phyloP scores from a whole-genome alignment of 805 yeast genomes.

The Lachancea fermentati region DNA sequence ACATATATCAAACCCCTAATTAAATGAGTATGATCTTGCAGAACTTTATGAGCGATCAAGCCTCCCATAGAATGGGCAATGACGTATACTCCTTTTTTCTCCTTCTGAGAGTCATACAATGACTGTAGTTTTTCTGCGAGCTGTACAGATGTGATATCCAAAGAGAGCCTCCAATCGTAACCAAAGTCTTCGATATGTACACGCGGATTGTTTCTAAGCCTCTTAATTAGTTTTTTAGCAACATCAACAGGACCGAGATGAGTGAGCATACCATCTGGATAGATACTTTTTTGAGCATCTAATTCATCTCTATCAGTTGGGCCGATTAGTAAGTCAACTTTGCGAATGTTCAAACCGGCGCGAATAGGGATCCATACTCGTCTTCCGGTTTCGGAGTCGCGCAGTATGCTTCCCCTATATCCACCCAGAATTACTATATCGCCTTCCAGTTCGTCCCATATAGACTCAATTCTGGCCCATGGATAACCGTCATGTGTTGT shows the following conservation, averaged over 20 bases:
- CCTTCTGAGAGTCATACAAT: constrained; percentile 35
- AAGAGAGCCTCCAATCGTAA: constrained; percentile 89
- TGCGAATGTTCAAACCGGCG: constrained; percentile 73
- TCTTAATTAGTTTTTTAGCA: constrained; percentile 53
- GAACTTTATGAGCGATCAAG: constrained; percentile 69
- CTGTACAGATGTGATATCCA: constrained; percentile 47
- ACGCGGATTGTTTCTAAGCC: constrained; percentile 48
- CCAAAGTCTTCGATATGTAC: constrained; percentile 69
- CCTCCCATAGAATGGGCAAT: constrained; percentile 97
- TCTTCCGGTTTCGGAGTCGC: constrained; percentile 58
- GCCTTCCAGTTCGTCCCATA: constrained; percentile 63
- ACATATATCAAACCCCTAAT: constrained; percentile 74
- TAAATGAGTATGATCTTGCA: constrained; percentile 60
- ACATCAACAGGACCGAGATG: constrained; percentile 88
- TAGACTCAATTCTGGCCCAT: constrained; percentile 32
- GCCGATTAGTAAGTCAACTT: constrained; percentile 65
- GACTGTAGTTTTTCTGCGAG: constrained; percentile 43
- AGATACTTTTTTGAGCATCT: constrained; percentile 44
- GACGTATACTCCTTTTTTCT: constrained; percentile 55
- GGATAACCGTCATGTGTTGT: constrained; percentile 25
- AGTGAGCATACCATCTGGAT: constrained; percentile 71
- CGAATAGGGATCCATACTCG: constrained; percentile 84
- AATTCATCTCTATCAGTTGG: constrained; percentile 67
- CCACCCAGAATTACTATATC: constrained; percentile 83
- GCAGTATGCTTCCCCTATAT: constrained; percentile 73